Conservation (phyloP, 805 yeast genomes). For the Spathaspora passalidarum region DNA sequence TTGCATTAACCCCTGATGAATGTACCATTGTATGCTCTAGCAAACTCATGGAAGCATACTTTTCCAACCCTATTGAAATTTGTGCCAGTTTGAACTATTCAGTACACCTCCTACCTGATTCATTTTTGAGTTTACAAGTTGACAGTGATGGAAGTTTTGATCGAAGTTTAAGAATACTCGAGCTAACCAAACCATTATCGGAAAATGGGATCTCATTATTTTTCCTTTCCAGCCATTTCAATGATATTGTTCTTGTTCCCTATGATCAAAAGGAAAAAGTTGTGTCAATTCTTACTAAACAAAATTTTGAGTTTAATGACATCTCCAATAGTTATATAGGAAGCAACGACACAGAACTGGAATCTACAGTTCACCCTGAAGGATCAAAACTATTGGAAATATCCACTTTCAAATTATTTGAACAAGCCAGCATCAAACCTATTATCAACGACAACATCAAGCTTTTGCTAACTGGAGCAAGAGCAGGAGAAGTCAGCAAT, state of each 20-base stretch:
- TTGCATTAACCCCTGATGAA: constrained; percentile 62
- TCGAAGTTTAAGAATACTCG: constrained; percentile 49
- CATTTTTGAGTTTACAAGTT: constrained; percentile 53
- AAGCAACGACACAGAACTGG: background rate
- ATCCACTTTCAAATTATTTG: constrained; percentile 34
- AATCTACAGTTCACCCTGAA: background rate
- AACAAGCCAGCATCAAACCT: constrained; percentile 41
- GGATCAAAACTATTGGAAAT: constrained; percentile 21
- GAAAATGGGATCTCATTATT: constrained; percentile 55
- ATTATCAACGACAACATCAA: constrained; percentile 35
- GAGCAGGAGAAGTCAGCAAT: constrained; percentile 44
- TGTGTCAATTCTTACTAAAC: constrained; percentile 39
- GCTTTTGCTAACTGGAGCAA: constrained; percentile 56
- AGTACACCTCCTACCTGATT: constrained; percentile 39
- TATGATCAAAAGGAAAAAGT: constrained; percentile 41
- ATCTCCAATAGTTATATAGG: constrained; percentile 40
- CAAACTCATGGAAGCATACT: constrained; percentile 31
- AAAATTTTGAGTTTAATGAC: constrained; percentile 44
- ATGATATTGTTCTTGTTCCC: constrained; percentile 64
- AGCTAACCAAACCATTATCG: constrained; percentile 58
- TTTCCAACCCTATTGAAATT: constrained; percentile 37
- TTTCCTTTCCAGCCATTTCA: constrained; percentile 60
- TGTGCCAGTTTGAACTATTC: constrained; percentile 33
- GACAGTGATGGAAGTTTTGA: constrained; percentile 58
- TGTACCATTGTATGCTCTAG: constrained; percentile 56